phyloP scores from a whole-genome alignment of 257 asterid genomes.

The Solanum bulbocastanum region DNA sequence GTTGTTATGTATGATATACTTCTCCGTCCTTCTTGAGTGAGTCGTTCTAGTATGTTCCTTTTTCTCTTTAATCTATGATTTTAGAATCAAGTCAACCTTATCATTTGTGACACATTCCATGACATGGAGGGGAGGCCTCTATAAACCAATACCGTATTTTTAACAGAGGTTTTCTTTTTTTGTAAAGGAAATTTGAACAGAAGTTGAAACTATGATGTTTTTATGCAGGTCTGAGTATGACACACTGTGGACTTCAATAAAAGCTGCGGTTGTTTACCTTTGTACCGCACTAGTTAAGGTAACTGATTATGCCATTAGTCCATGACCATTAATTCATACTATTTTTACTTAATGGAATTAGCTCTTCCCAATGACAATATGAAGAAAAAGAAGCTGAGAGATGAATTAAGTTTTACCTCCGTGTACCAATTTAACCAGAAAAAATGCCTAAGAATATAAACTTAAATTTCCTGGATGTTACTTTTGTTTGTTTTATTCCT shows the following conservation, averaged over 20 bases:
- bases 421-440: neutral
- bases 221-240: constrained; percentile 84
- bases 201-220: neutral
- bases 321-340: neutral
- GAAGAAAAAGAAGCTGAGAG: neutral
- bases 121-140: neutral
- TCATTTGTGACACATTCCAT: neutral
- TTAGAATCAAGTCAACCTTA: neutral
- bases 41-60: neutral
- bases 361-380: neutral
- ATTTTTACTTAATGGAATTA: neutral
- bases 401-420: neutral
- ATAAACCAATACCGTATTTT: neutral
- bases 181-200: neutral
- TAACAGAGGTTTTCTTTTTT: neutral
- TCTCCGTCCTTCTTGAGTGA: neutral
- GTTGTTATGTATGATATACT: neutral
- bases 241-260: constrained; percentile 85
- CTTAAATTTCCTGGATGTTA: neutral
- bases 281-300: constrained; percentile 86
- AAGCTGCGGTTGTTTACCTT: constrained; percentile 76
- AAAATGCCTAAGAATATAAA: neutral
- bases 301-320: neutral
- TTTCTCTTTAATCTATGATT: neutral
- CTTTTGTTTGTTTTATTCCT: neutral